These are phyloP conservation scores for Dictyostelium capitatum DNA, from an alignment of 78 protist genomes.

Conservation along the genomic window DNA sequence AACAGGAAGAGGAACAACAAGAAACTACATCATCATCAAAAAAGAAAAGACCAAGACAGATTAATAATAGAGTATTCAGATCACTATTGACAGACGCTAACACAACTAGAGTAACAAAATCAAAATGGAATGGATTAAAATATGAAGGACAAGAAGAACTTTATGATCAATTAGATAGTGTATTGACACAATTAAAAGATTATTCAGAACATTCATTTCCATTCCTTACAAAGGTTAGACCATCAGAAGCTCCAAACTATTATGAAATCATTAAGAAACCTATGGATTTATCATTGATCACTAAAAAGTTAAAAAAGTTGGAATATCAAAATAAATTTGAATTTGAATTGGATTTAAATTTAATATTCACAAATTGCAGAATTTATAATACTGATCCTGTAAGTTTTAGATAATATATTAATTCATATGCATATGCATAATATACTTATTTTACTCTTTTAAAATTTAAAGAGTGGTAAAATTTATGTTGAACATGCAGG, in stretches of 20 bases:
- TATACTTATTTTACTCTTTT: background rate
- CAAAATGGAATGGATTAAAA: conserved; percentile 69
- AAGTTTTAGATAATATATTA: conserved; percentile 16
- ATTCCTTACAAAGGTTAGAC: conserved; percentile 55
- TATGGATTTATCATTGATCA: conserved; percentile 73
- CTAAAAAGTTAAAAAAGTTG: conserved; percentile 69
- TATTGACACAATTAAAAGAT: conserved; percentile 46
- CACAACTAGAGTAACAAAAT: conserved; percentile 6
- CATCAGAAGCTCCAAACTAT: conserved; percentile 77
- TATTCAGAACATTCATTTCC: conserved; percentile 62
- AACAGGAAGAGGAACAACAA: background rate
- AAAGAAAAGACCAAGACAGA: background rate
- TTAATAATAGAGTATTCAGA: conserved; percentile 28
- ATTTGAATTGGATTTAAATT: conserved; percentile 74
- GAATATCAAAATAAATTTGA: conserved; percentile 65
- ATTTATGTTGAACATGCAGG: conserved; percentile 71
- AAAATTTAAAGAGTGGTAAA: conserved; percentile 23
- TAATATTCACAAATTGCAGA: conserved; percentile 81
- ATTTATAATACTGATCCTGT: conserved; percentile 83
- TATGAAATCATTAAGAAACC: conserved; percentile 78
- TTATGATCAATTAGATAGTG: conserved; percentile 70
- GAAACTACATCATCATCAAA: background rate
- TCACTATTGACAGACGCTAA: conserved; percentile 45
- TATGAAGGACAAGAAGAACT: conserved; percentile 82
- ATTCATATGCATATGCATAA: background rate